A percentile compares a stretch with the other conserved stretches of the same genome.
Conservation (phyloP, 2,329 filamentous ascomycete species). For the Colletotrichum ledebouriae region DNA sequence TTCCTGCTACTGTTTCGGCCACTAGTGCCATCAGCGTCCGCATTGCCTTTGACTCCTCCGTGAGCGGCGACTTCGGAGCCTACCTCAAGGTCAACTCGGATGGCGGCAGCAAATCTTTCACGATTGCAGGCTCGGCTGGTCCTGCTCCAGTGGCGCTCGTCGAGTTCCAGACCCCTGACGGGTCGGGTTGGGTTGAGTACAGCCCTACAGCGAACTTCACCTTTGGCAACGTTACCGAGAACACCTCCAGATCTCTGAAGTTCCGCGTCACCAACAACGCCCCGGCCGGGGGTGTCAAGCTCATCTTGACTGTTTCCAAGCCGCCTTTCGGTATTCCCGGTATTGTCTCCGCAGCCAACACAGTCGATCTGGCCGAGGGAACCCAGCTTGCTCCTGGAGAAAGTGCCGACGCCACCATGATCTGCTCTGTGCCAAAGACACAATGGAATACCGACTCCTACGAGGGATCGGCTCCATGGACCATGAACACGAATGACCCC, state of each 20-base stretch:
- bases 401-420: constrained; percentile 64
- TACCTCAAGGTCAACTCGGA: constrained; percentile 62
- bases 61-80: constrained; percentile 61
- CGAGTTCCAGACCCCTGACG: constrained; percentile 68
- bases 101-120: constrained; percentile 63
- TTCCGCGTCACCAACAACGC: constrained; percentile 68
- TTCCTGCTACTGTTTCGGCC: constrained; percentile 60
- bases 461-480: constrained; percentile 64
- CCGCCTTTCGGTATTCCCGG: constrained; percentile 69
- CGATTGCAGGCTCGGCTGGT: constrained; percentile 63
- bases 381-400: constrained; percentile 63
- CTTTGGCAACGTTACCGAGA: constrained; percentile 69
- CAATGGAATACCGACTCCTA: constrained; percentile 70
- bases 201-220: constrained; percentile 59
- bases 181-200: constrained; percentile 64
- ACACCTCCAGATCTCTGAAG: constrained; percentile 60
- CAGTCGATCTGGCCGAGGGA: constrained; percentile 70
- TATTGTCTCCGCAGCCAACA: constrained; percentile 67
- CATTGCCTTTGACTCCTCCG: constrained; percentile 62
- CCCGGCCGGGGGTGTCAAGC: constrained; percentile 56
- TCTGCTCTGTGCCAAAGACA: constrained; percentile 67
- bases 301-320: constrained; percentile 72
- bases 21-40: constrained; percentile 56
- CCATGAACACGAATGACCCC: constrained; percentile 69
- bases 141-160: constrained; percentile 63